Percentiles rank a stretch among this genome's conserved stretches.
Conservation (phyloP, 495 filamentous ascomycete genomes). For the Penicillium robsamsonii region DNA sequence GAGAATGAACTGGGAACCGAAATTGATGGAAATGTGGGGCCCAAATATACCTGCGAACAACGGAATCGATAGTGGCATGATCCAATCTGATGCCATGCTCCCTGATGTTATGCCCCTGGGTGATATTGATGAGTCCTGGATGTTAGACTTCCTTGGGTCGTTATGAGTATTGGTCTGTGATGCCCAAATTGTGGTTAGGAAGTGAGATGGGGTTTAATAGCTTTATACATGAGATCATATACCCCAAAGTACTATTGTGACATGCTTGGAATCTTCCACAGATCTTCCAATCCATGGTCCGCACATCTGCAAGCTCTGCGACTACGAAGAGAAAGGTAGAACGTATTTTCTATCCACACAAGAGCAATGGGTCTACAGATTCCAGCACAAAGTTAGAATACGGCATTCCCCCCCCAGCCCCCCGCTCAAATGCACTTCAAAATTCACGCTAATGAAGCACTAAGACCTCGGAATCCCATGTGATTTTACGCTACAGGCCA, state of each 20-base stretch:
- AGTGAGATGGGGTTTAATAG: not conserved
- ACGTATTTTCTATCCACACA: not conserved
- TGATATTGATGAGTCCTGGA: conserved; percentile 28
- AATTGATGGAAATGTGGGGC: conserved; percentile 27
- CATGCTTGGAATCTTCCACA: not conserved
- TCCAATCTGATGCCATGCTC: conserved; percentile 10
- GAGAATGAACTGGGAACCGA: conserved; percentile 27
- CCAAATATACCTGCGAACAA: conserved; percentile 12
- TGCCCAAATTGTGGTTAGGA: not conserved
- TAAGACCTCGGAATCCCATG: not conserved
- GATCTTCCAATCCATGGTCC: not conserved
- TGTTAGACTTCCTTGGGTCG: conserved; percentile 27
- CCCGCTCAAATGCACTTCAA: not conserved
- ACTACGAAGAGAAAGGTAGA: not conserved
- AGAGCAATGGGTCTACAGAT: not conserved
- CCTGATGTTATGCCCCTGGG: conserved; percentile 11
- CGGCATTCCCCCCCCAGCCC: no score
- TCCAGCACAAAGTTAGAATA: not conserved
- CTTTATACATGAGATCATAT: not conserved
- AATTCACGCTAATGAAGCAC: not conserved
- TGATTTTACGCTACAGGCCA: not conserved
- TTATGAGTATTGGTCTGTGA: conserved; percentile 8
- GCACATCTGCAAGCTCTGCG: not conserved
- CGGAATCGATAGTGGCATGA: conserved; percentile 6
- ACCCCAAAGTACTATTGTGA: not conserved